These are phyloP conservation scores for Pythium grandisporangium DNA, from an alignment of 352 stramenopile species.

Conservation along the genomic window DNA sequence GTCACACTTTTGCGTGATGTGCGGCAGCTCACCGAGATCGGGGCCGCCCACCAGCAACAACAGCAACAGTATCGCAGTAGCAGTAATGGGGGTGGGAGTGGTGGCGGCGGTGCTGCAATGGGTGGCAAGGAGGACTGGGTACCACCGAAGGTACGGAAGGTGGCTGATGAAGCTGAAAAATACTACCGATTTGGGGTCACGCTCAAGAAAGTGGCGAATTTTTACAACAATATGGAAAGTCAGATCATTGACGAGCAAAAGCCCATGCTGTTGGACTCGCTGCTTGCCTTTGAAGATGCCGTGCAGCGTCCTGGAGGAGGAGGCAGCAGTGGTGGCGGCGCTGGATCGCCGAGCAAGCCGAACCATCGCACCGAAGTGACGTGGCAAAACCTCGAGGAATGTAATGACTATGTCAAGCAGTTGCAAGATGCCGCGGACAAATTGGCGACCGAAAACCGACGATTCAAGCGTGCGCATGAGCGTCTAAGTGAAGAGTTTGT, in stretches of 20 bases:
- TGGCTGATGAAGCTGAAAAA: slow-evolving; percentile 84
- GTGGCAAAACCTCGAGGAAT: slow-evolving; percentile 89
- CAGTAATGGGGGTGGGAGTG: not conserved
- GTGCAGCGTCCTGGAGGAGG: slow-evolving; percentile 63
- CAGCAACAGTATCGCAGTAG: slow-evolving; percentile 7
- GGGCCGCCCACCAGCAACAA: slow-evolving; percentile 21
- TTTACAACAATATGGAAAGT: slow-evolving; percentile 94
- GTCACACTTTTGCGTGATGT: slow-evolving; percentile 90
- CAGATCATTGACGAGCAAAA: slow-evolving; percentile 94
- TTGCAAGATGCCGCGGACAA: slow-evolving; percentile 86
- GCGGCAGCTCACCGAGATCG: slow-evolving; percentile 89
- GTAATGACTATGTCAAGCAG: slow-evolving; percentile 88
- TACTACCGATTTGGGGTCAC: slow-evolving; percentile 93
- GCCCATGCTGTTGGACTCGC: slow-evolving; percentile 89
- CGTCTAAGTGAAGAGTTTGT: slow-evolving; percentile 72
- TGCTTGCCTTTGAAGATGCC: slow-evolving; percentile 88
- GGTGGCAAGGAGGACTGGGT: slow-evolving; percentile 54
- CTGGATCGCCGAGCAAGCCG: slow-evolving; percentile 32
- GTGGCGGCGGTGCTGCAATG: too few relatives aligned
- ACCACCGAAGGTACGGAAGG: slow-evolving; percentile 46
- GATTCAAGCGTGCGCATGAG: slow-evolving; percentile 84
- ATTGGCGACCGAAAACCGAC: slow-evolving; percentile 86
- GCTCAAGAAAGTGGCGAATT: slow-evolving; percentile 95
- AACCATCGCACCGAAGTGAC: slow-evolving; percentile 83
- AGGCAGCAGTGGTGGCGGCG: slow-evolving; percentile 17